Conservation (phyloP, 2,329 filamentous ascomycete species). For the Aulographum hederae region DNA sequence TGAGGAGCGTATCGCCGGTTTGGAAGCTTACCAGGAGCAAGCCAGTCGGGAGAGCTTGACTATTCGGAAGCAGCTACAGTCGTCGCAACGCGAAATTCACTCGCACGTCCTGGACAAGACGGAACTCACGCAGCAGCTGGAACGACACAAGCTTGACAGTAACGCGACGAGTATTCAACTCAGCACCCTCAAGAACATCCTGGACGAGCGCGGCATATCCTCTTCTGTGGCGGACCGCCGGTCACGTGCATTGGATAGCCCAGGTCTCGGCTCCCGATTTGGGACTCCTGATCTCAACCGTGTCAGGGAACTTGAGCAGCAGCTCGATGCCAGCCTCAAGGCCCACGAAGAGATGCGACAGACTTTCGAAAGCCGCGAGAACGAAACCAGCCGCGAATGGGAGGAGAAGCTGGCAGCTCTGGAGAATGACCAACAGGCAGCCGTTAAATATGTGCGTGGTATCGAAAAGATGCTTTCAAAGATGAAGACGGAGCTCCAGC, state of each 20-base stretch:
- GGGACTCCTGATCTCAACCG: conserved; percentile 63
- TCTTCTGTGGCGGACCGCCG: conserved; percentile 1
- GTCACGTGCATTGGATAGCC: conserved; percentile 37
- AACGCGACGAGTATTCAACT: conserved; percentile 87
- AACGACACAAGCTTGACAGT: conserved; percentile 78
- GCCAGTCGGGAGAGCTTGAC: conserved; percentile 81
- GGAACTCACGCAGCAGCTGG: conserved; percentile 65
- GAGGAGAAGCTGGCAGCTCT: conserved; percentile 86
- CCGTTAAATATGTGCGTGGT: conserved; percentile 93
- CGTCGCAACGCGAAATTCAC: conserved; percentile 66
- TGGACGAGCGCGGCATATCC: conserved; percentile 76
- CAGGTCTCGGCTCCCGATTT: conserved; percentile 39
- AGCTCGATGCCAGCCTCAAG: conserved; percentile 58
- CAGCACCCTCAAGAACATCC: conserved; percentile 78
- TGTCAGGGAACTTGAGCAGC: conserved; percentile 71
- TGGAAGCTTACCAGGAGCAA: conserved; percentile 96
- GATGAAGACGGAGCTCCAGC: conserved; percentile 91
- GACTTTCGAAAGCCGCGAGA: conserved; percentile 58
- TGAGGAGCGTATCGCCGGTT: conserved; percentile 88
- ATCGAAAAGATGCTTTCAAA: conserved; percentile 98
- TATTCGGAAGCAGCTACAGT: conserved; percentile 78
- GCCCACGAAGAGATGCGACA: conserved; percentile 74
- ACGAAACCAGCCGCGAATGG: conserved; percentile 77
- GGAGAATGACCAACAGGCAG: conserved; percentile 93
- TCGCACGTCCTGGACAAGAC: conserved; percentile 62